Conservation (phyloP, 2,329 filamentous ascomycete genomes). For the Aureobasidium namibiae region DNA sequence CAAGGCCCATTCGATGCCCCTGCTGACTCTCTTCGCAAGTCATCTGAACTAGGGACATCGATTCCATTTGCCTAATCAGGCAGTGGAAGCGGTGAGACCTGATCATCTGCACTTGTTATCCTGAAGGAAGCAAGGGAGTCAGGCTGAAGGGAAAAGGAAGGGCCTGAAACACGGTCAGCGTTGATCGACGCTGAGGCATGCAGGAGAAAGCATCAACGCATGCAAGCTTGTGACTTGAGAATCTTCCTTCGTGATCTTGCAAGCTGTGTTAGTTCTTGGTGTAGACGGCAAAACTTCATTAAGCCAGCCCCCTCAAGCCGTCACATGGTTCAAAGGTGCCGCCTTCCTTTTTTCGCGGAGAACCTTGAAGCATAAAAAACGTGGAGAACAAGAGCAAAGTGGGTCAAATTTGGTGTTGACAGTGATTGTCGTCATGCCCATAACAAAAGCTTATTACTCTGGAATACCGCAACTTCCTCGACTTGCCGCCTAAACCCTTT, state of each 20-base stretch:
- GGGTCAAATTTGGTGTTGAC: too few species aligned
- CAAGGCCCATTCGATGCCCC: not conserved
- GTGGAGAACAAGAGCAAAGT: not conserved
- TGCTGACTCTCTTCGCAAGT: not conserved
- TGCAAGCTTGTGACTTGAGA: not conserved
- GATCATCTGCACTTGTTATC: not conserved
- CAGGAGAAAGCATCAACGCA: not conserved
- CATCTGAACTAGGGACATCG: not conserved
- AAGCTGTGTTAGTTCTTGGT: not conserved
- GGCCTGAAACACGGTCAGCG: not conserved
- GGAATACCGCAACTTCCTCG: not conserved
- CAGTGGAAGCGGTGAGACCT: not conserved
- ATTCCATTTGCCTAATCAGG: not conserved
- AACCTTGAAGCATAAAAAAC: too few species aligned
- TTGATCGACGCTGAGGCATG: not conserved
- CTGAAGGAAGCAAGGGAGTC: not conserved
- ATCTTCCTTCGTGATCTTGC: not conserved
- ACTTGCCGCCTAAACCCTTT: not conserved
- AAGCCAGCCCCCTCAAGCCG: not conserved
- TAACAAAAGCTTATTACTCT: not conserved
- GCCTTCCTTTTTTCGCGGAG: too few species aligned
- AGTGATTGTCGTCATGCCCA: constrained; percentile 1
- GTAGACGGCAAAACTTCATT: not conserved
- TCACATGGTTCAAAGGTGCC: not conserved
- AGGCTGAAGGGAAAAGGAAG: not conserved